Evolutionary conservation across 139 green algal genomes (phyloP), one percentile per base, ranked within the genome.

Genomic region (Chlamydomonas sphaeroides): DNA sequence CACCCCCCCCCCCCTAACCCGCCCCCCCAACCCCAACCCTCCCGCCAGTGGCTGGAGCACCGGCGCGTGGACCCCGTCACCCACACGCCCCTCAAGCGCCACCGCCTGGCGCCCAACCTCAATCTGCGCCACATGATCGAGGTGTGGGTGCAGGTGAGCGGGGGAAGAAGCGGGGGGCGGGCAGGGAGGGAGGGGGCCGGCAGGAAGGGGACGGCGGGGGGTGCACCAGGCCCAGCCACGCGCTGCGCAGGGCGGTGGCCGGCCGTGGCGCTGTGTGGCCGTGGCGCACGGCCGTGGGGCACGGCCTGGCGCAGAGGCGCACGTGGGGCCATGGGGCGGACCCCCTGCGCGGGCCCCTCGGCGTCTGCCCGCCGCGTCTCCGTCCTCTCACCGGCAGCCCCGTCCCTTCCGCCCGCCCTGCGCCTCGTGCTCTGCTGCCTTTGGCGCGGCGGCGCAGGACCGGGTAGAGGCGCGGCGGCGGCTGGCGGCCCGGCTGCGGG

Each of bases 41-140:
- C 89, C 77, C 62, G 88, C 68, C 76, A 83, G 39, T 92, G 89
- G 89, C 82, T 92, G 51, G 51, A 84, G 6, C 39, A 73, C 11
- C 86, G 87, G 30, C 68, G 84, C 14, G 71, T 84, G 39, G 89
- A 92, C 77, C 89, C 89, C 45, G 84, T 87, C 30, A 91, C 77
- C 0, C 69, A 86, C 42, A 38, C 63, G 59, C 69, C 82, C 30
- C 79, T 89, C n/a, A 84, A 87, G 65, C 56, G 78, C 0, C 89
- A 88, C 53, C 89, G 88, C 62, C 86, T 92, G 28, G 78, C 84
- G 28, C 89, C 89, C 32, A 92, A 92, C 86, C 78, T 92, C 36
- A 88, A 85, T 76, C 72, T 92, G 56, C 57, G 89, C 1, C 65
- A 84, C 42, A 84, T 90, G 56, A 90, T 92, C 53, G 85, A 92